phyloP scores from a whole-genome alignment of 1,284 basidiomycete genomes.

The Clitocybe nebularis region DNA sequence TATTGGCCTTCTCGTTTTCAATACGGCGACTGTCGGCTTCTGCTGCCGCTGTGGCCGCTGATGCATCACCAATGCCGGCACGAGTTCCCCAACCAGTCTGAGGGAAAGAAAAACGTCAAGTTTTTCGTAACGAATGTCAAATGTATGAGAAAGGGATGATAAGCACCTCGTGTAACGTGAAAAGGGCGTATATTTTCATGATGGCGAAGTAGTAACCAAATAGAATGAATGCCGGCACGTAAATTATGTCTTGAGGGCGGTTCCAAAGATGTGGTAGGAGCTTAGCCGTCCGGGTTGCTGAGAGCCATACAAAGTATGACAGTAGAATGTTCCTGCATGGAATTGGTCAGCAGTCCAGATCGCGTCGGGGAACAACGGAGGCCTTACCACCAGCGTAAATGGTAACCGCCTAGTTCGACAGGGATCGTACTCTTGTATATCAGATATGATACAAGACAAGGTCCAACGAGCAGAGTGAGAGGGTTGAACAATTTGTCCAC shows the following conservation, averaged over 20 bases:
- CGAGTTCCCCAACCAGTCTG: slow-evolving; percentile 90
- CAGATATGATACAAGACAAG: slow-evolving; percentile 70
- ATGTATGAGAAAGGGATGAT: slow-evolving; percentile 1
- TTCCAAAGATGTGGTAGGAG: slow-evolving; percentile 86
- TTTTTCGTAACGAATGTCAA: too few relatives aligned
- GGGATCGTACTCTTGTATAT: slow-evolving; percentile 76
- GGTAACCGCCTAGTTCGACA: slow-evolving; percentile 73
- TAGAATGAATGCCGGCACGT: slow-evolving; percentile 87
- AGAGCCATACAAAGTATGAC: slow-evolving; percentile 78
- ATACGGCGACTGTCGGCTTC: slow-evolving; percentile 25
- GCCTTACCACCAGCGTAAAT: slow-evolving; percentile 84
- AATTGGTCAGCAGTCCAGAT: slow-evolving; percentile 11
- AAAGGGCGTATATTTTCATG: slow-evolving; percentile 84
- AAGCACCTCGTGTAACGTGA: slow-evolving; percentile 73
- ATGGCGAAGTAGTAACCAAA: slow-evolving; percentile 88
- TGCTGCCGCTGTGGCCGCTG: slow-evolving; percentile 65
- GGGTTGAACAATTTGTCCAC: slow-evolving; percentile 92
- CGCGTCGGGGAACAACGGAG: slow-evolving; percentile 6
- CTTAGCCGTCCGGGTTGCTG: slow-evolving; percentile 82
- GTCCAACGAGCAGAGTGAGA: slow-evolving; percentile 81
- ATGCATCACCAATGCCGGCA: slow-evolving; percentile 81
- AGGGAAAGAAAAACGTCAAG: slow-evolving; percentile 2
- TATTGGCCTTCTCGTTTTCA: slow-evolving; percentile 26
- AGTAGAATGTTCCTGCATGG: slow-evolving; percentile 67
- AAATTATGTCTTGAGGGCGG: slow-evolving; percentile 80